phyloP scores from a whole-genome alignment of 2,329 filamentous ascomycete species.

The Cordyceps tenuipes region DNA sequence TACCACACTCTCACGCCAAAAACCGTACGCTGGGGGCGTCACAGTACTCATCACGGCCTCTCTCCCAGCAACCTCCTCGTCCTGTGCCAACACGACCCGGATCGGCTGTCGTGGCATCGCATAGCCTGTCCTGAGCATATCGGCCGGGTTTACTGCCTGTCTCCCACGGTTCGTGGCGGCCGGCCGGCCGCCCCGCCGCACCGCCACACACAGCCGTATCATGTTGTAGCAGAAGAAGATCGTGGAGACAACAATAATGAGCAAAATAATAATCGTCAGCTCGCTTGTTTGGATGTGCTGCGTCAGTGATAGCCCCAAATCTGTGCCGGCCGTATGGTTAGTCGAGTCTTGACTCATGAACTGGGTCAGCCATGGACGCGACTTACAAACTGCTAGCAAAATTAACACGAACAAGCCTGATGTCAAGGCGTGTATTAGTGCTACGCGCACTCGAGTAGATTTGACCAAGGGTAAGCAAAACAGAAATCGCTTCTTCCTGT shows the following conservation, averaged over 20 bases:
- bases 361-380: not conserved
- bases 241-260: conserved; percentile 64
- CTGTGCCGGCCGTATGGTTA: conserved; percentile 32
- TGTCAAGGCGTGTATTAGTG: conserved; percentile 53
- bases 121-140: conserved; percentile 44
- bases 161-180: not conserved
- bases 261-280: conserved; percentile 71
- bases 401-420: conserved; percentile 54
- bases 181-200: conserved; percentile 40
- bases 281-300: conserved; percentile 56
- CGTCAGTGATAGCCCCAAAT: conserved; percentile 64
- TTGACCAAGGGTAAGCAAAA: conserved; percentile 49
- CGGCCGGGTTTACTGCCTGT: not conserved
- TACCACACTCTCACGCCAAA: conserved; percentile 78
- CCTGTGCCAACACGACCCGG: conserved; percentile 62
- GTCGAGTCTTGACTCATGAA: not conserved
- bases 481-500: conserved; percentile 32
- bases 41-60: conserved; percentile 47
- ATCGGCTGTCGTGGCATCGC: conserved; percentile 66
- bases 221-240: conserved; percentile 76
- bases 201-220: conserved; percentile 62
- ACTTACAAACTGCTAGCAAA: conserved; percentile 59
- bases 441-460: conserved; percentile 43
- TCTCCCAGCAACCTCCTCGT: conserved; percentile 59
- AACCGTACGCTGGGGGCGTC: conserved; percentile 75